Conservation (phyloP, 75 land plant genomes). For the Ceratopteris richardii region DNA sequence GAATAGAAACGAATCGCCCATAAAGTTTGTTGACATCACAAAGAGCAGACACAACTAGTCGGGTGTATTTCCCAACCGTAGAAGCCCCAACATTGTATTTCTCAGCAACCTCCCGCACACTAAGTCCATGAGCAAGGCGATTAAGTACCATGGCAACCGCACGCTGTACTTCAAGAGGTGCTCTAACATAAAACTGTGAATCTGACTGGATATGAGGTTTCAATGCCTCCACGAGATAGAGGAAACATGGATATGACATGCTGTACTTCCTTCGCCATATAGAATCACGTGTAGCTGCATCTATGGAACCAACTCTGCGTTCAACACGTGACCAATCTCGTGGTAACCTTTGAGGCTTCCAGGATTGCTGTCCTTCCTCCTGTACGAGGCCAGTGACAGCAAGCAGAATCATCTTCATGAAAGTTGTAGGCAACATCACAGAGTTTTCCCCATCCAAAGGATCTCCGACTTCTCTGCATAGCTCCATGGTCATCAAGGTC, state of each 20-base stretch:
- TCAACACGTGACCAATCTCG: constrained; percentile 3
- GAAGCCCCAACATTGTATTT: constrained; percentile 20
- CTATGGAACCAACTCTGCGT: constrained; percentile 4
- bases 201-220: constrained; percentile 16
- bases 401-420: constrained; percentile 7
- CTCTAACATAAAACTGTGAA: constrained; percentile 3
- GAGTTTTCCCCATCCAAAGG: constrained; percentile 4
- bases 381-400: constrained; percentile 1
- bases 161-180: constrained; percentile 22
- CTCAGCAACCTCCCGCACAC: constrained; percentile 14
- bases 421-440: constrained; percentile 7
- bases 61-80: constrained; percentile 25
- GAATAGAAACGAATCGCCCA: constrained; percentile 29
- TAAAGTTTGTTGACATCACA: constrained; percentile 19
- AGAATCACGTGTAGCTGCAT: constrained; percentile 6
- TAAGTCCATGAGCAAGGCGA: constrained; percentile 22
- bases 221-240: constrained; percentile 25
- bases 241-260: constrained; percentile 28
- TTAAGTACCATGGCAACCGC: constrained; percentile 27
- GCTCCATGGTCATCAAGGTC: constrained; percentile 13
- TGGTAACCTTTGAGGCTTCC: constrained; percentile 7
- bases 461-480: constrained; percentile 5
- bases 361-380: background rate
- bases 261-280: constrained; percentile 19
- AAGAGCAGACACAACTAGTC: constrained; percentile 18